Evolutionary conservation across 2,329 filamentous ascomycete species (phyloP).

Genomic region (Falciphora oryzae): DNA sequence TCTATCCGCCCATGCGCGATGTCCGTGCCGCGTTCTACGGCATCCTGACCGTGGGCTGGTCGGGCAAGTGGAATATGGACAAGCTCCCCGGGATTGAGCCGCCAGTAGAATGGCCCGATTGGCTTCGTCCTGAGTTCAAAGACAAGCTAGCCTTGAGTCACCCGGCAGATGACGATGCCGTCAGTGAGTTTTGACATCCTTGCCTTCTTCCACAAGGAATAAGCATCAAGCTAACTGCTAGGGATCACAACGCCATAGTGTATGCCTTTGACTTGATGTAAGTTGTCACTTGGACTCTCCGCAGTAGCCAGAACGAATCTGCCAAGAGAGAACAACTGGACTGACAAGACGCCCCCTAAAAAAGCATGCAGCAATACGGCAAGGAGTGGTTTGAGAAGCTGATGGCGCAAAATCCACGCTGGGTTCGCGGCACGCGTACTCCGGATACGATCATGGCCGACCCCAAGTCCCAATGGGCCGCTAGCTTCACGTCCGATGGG

Average conservation of each 20-base stretch:
- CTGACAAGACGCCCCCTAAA: neutral
- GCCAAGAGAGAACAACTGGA: too few species aligned
- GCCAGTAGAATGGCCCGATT: slow-evolving; percentile 36
- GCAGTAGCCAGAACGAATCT: too few species aligned
- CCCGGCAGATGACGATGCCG: slow-evolving; percentile 53
- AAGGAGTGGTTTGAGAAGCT: slow-evolving; percentile 40
- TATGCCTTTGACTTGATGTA: slow-evolving; percentile 44
- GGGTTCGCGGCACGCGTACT: slow-evolving; percentile 46
- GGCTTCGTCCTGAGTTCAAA: slow-evolving; percentile 44
- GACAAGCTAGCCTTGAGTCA: slow-evolving; percentile 48
- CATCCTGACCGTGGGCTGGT: slow-evolving; percentile 33
- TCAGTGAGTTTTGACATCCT: slow-evolving; percentile 19
- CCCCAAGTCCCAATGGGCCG: slow-evolving; percentile 22
- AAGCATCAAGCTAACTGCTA: slow-evolving; percentile 19
- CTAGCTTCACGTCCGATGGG: slow-evolving; percentile 28
- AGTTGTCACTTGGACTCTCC: too few species aligned
- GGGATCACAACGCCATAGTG: too few species aligned
- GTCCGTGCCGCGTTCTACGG: slow-evolving; percentile 36
- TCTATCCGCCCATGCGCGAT: slow-evolving; percentile 37
- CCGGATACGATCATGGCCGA: slow-evolving; percentile 29
- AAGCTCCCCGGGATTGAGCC: slow-evolving; percentile 28
- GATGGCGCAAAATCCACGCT: slow-evolving; percentile 41
- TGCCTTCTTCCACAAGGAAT: too few species aligned
- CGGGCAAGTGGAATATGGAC: slow-evolving; percentile 30
- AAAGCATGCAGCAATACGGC: slow-evolving; percentile 35